These are phyloP conservation scores for Lolium rigidum DNA, from an alignment of 176 grass and related monocot genomes.

Conservation along the genomic window DNA sequence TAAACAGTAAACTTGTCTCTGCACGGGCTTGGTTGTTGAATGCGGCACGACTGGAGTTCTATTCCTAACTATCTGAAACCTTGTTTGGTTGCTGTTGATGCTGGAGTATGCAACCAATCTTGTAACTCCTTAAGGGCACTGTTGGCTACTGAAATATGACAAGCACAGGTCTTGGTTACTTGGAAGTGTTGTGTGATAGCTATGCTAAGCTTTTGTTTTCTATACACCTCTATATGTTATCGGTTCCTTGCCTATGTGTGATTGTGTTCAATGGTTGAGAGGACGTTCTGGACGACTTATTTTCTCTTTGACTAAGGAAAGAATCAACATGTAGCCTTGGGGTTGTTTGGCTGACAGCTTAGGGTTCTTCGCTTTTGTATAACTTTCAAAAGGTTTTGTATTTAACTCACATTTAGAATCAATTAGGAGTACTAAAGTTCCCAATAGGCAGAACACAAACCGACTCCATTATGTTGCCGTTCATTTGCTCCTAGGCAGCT, in stretches of 20 bases:
- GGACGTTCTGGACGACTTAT: no score
- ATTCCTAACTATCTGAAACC: background rate
- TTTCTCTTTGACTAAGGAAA: no score
- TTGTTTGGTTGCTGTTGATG: background rate
- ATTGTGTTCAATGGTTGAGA: background rate
- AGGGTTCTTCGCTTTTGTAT: no score
- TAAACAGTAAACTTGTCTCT: slow-evolving; percentile 24
- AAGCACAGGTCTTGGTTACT: background rate
- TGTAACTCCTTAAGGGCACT: background rate
- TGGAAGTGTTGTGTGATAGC: background rate
- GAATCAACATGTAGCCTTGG: no score
- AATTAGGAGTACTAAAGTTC: no score
- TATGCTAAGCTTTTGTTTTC: background rate
- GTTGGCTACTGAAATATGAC: background rate
- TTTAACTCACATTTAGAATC: no score
- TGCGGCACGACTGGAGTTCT: background rate
- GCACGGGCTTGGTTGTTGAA: background rate
- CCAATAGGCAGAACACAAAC: no score
- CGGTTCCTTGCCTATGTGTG: background rate
- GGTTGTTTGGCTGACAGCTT: no score
- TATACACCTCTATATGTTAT: background rate
- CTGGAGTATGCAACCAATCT: background rate
- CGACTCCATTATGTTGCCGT: no score
- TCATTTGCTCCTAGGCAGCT: no score
- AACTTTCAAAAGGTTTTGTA: no score